These are phyloP conservation scores for Plicaturopsis crispa DNA, from an alignment of 768 basidiomycete genomes.

Conservation along the genomic window DNA sequence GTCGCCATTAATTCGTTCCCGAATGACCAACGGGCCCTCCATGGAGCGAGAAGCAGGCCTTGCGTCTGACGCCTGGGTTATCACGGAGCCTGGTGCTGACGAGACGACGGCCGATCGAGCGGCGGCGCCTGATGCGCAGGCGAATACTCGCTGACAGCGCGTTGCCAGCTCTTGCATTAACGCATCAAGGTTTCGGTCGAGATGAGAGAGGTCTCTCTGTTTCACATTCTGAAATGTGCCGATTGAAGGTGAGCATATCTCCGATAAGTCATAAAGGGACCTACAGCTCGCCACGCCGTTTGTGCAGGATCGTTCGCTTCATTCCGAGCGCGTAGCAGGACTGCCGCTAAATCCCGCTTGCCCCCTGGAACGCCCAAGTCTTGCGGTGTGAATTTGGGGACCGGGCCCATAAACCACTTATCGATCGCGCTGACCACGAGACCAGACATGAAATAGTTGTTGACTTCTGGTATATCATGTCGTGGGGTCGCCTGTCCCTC, in stretches of 20 bases:
- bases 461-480: conserved; percentile 75
- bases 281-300: conserved; percentile 46
- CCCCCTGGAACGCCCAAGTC: conserved; percentile 40
- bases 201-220: conserved; percentile 43
- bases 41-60: conserved; percentile 21
- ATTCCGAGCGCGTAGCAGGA: conserved; percentile 39
- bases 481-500: conserved; percentile 43
- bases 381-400: conserved; percentile 39
- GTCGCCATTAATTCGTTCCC: conserved; percentile 43
- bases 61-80: conserved; percentile 23
- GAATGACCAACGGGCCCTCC: conserved; percentile 30
- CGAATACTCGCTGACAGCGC: conserved; percentile 56
- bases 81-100: conserved; percentile 7
- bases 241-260: conserved; percentile 21
- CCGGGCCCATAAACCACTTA: conserved; percentile 69
- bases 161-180: conserved; percentile 54
- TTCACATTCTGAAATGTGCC: conserved; percentile 32
- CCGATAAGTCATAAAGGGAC: too few relatives aligned
- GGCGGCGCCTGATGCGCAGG: conserved; percentile 52
- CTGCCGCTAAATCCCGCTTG: conserved; percentile 26
- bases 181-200: conserved; percentile 64
- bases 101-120: conserved; percentile 49
- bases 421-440: conserved; percentile 65
- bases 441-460: conserved; percentile 70
- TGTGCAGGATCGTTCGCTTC: conserved; percentile 39